Conservation (phyloP, 208 protist species). For the Leishmania amazonensis region DNA sequence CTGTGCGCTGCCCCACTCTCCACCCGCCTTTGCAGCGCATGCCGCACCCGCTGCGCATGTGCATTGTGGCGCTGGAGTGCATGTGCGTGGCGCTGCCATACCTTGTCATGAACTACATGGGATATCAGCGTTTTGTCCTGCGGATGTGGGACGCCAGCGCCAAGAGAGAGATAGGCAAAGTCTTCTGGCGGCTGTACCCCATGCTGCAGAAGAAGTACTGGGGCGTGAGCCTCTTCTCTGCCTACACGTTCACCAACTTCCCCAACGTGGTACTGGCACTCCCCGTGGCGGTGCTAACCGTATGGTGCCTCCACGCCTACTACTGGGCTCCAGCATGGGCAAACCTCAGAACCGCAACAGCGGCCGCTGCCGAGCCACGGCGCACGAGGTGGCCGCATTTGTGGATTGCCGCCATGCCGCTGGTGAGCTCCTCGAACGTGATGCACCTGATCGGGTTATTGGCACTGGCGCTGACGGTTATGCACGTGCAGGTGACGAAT, state of each 20-base stretch:
- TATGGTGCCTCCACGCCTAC: constrained; percentile 25
- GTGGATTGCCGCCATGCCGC: neutral
- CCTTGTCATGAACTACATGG: constrained; percentile 57
- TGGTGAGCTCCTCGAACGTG: constrained; percentile 60
- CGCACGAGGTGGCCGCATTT: neutral
- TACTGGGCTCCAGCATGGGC: constrained; percentile 28
- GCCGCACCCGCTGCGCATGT: constrained; percentile 43
- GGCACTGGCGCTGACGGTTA: constrained; percentile 50
- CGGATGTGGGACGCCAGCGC: constrained; percentile 29
- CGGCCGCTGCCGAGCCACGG: too few species aligned
- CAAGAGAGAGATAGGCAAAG: constrained; percentile 19
- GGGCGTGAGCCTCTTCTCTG: constrained; percentile 64
- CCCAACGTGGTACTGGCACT: constrained; percentile 72
- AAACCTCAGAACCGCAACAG: neutral
- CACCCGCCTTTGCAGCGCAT: constrained; percentile 26
- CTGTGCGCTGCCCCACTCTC: constrained; percentile 10
- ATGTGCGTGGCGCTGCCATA: constrained; percentile 51
- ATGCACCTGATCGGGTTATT: constrained; percentile 48
- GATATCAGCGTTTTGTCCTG: constrained; percentile 51
- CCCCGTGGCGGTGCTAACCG: constrained; percentile 46
- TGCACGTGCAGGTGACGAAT: constrained; percentile 84
- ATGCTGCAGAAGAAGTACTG: constrained; percentile 80
- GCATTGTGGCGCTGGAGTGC: constrained; percentile 45
- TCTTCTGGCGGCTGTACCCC: constrained; percentile 70
- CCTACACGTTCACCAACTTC: constrained; percentile 60